Base-by-base conservation (phyloP, 2,329 filamentous ascomycete genomes). In the Colletotrichum australisinense region DNA sequence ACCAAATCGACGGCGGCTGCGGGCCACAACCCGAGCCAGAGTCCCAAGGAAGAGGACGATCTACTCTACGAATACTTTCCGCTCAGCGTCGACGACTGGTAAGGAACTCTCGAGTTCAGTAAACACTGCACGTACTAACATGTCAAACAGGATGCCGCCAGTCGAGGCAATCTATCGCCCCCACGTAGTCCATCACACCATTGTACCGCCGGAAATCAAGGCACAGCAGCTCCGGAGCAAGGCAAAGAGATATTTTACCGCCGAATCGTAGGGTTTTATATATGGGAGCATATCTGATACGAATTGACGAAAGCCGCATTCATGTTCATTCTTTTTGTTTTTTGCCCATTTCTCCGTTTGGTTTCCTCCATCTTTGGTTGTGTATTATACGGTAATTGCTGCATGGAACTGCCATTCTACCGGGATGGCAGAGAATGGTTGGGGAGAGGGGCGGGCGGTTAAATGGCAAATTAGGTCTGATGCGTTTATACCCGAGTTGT, bases 11-110 rank as follows among this genome's bases (percentile, higher is more conserved):
- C 81, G 70, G 75, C 80, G 6, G 77, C 78, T 11, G 78, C 79
- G 2, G 82, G 79, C 5, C 82, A 83, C 26, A 82, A 82, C 65
- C 76, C 79, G 58, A 87, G 87, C 76, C 88, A 90, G 80, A 92
- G 93, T 79, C 88, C 93, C 42, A 84, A 92, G 76, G 95, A 97
- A 77, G 93, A 93, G 77, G 92, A 92, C 1, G 95, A 98, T 82
- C 86, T 95, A 76, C 85, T 98, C 22, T 98, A 98, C 80, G 95
- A 98, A 83, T 98, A 98, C 80, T 98, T 98, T 76, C 95, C 95
- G 0, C 87, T 98, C 19, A 95, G 93, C 62, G 85, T 98, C 72
- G 95, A 98, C 81, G 95, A 98, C 79, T 98, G 93, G 93, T 90
- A 81, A 78, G 30, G 3, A 12, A 12, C 30, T 4, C 9, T 32